Base-by-base conservation (phyloP, 345 rosid species). In the Linum lewisii region DNA sequence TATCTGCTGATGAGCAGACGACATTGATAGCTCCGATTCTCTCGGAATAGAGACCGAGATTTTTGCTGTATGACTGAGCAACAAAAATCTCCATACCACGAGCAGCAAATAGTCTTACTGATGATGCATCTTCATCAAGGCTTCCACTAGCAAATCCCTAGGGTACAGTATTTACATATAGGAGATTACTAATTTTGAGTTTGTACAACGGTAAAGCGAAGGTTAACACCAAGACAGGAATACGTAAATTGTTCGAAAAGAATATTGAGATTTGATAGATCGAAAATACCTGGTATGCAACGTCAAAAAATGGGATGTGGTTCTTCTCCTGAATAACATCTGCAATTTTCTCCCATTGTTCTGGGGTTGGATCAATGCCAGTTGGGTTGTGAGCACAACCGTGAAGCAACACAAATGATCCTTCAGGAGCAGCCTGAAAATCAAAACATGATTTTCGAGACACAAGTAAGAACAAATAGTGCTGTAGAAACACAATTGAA, bases 311-410 rank as follows among this genome's bases (percentile, higher is more conserved):
- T 53, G 95, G 94, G 70, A 89, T 81, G 49, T 89, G 97, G 75
- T 85, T 93, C 79, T 85, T 93, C 78, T 85, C 91, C 75, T 85
- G 90, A 79, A 93, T 87, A 60, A 80, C 82, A 77, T 89, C 88
- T 23, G 95, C 94, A 77, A 89, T 87, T 66, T 77, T 76, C 56
- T 81, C 85, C 97, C 99, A 93, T 57, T 93, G 99, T 49, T 83
- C 92, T 58, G 80, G 92, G 26, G 95, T 93, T 71, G 92, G 97
- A 78, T 93, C 97, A 59, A 93, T 93, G 24, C 99, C 99, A 6
- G 97, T 93, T 66, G 99, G 97, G 78, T 93, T 93, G 82, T 89
- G 99, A 61, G 99, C 99, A 82, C 99, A 93, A 51, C 99, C 99
- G 65, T 93, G 99, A 55, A 93, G 99, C 82, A 89, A 69, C 49